phyloP scores from a whole-genome alignment of 2,329 filamentous ascomycete species.

The Trichoderma afroharzianum region DNA sequence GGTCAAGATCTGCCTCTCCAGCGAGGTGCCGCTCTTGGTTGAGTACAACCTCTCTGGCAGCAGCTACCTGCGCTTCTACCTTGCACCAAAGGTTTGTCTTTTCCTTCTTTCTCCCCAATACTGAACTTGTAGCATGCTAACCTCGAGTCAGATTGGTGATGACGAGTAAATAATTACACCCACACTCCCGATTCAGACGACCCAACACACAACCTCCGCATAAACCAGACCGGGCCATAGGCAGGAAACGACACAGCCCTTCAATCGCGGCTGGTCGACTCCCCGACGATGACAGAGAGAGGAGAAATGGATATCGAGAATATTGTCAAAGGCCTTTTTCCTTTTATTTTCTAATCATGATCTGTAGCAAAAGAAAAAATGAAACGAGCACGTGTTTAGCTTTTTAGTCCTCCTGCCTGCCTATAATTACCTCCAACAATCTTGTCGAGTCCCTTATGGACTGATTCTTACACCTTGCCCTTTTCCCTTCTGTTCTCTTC shows the following conservation, averaged over 20 bases:
- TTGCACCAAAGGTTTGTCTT: constrained; percentile 84
- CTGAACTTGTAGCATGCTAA: neutral
- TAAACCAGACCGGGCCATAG: constrained; percentile 11
- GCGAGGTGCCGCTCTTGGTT: constrained; percentile 92
- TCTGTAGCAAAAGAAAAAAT: constrained; percentile 17
- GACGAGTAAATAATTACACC: constrained; percentile 36
- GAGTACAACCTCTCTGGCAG: constrained; percentile 80
- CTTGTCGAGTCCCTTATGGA: neutral
- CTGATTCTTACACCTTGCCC: neutral
- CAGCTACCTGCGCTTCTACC: constrained; percentile 93
- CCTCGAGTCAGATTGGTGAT: constrained; percentile 34
- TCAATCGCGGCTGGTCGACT: neutral
- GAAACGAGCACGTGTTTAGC: constrained; percentile 2
- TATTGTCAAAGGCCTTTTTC: constrained; percentile 4
- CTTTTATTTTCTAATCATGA: constrained; percentile 3
- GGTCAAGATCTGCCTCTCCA: constrained; percentile 91
- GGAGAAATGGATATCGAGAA: constrained; percentile 14
- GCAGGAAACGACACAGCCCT: neutral
- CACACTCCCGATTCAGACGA: neutral
- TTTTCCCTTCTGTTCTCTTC: neutral
- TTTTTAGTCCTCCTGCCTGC: constrained; percentile 10
- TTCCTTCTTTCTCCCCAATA: neutral
- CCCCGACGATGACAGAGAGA: neutral
- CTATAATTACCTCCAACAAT: constrained; percentile 4
- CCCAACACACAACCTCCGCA: neutral